Percentiles rank a stretch among this genome's conserved stretches.
Evolutionary conservation across 495 filamentous ascomycete species (phyloP).

Genomic region (Hypomontagnella monticulosa): DNA sequence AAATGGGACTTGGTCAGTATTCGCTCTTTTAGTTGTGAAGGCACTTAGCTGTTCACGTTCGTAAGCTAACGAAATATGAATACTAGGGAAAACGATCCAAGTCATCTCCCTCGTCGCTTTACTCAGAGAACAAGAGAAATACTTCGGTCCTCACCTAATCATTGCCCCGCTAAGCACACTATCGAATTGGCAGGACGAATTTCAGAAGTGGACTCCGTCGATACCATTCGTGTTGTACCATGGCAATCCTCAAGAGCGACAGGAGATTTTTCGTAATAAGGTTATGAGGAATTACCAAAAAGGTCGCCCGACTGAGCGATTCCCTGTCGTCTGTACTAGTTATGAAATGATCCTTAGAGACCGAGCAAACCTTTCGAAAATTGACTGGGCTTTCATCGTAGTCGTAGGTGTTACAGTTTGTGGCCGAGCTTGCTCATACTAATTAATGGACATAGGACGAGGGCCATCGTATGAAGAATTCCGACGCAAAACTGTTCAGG

Average conservation of each 20-base stretch:
- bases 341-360: constrained; percentile 97
- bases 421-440: background rate
- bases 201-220: constrained; percentile 84
- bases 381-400: constrained; percentile 96
- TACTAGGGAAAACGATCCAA: constrained; percentile 82
- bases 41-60: too few relatives aligned
- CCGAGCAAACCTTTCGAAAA: constrained; percentile 76
- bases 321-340: constrained; percentile 90
- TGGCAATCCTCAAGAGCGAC: constrained; percentile 77
- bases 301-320: constrained; percentile 64
- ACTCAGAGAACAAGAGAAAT: constrained; percentile 83
- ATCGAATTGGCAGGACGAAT: constrained; percentile 97
- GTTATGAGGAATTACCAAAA: constrained; percentile 66
- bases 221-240: constrained; percentile 93
- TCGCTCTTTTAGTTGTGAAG: background rate
- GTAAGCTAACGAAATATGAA: background rate
- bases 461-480: constrained; percentile 96
- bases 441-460: constrained; percentile 70
- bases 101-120: constrained; percentile 91
- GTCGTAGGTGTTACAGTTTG: constrained; percentile 66
- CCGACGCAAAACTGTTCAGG: constrained; percentile 89
- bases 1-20: constrained; percentile 85
- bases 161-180: constrained; percentile 90
- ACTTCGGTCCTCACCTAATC: constrained; percentile 86
- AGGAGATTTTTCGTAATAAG: constrained; percentile 70